Percentiles rank a stretch among this genome's conserved stretches.
phyloP scores from a whole-genome alignment of 371 early-diverging fungal species.

The Amoeboradix gromovi region DNA sequence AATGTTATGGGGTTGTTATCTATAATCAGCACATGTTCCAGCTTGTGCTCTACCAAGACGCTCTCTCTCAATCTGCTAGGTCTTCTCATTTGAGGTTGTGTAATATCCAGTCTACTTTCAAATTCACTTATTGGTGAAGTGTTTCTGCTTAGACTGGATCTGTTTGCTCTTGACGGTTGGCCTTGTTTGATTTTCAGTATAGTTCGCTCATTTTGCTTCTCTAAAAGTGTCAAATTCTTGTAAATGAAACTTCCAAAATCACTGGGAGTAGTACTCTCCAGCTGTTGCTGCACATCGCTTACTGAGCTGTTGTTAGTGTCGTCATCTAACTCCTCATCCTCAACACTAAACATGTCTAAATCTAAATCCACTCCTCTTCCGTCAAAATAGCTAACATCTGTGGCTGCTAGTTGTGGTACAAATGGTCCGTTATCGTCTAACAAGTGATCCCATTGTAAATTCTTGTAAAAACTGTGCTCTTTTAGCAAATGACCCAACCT shows the following conservation, averaged over 20 bases:
- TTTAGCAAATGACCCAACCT: constrained; percentile 38
- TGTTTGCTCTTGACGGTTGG: constrained; percentile 1
- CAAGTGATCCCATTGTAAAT: constrained; percentile 35
- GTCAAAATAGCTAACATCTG: constrained; percentile 84
- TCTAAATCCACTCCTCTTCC: constrained; percentile 12
- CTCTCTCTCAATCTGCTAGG: constrained; percentile 1
- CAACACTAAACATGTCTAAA: constrained; percentile 1
- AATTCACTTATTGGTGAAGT: background rate
- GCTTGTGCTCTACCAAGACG: background rate
- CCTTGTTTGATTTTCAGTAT: constrained; percentile 14
- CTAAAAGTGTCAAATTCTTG: constrained; percentile 56
- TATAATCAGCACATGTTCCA: constrained; percentile 24
- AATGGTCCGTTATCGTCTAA: constrained; percentile 37
- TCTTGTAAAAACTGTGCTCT: constrained; percentile 29
- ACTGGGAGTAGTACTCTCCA: background rate
- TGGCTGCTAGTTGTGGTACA: constrained; percentile 42
- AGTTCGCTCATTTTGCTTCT: constrained; percentile 51
- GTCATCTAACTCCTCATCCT: background rate
- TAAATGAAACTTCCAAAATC: constrained; percentile 74
- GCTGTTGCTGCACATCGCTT: constrained; percentile 1
- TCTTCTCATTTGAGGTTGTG: background rate
- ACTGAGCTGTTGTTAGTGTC: background rate
- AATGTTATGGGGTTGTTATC: constrained; percentile 67
- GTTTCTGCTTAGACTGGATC: background rate
- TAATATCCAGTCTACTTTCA: background rate